phyloP scores from a whole-genome alignment of 2,329 filamentous ascomycete genomes.

The Ceratocystis albifundus region DNA sequence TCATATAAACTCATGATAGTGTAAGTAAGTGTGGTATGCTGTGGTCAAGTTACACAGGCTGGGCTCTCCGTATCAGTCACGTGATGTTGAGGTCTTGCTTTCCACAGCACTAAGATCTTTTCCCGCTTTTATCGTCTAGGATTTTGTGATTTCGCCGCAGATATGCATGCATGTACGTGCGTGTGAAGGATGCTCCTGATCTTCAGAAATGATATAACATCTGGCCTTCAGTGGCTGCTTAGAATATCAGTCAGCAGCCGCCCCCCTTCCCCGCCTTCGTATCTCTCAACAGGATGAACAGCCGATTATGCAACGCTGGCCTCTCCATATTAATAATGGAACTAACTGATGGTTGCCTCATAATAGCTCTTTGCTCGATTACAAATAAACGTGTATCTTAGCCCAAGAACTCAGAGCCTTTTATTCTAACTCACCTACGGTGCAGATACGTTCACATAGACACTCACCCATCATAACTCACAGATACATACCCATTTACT shows the following conservation, averaged over 20 bases:
- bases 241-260: neutral
- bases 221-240: neutral
- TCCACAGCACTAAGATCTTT: neutral
- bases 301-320: neutral
- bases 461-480: neutral
- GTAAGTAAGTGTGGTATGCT: neutral
- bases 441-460: neutral
- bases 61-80: neutral
- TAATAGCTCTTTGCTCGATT: neutral
- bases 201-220: neutral
- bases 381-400: neutral
- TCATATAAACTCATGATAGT: neutral
- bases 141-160: neutral
- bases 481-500: no score
- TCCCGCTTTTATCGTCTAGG: neutral
- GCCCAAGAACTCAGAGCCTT: no score
- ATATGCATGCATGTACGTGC: neutral
- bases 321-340: constrained; percentile 1
- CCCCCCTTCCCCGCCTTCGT: neutral
- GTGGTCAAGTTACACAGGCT: neutral
- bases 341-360: neutral
- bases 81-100: neutral
- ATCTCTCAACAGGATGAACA: neutral
- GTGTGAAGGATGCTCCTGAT: neutral
- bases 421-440: no score